These are phyloP conservation scores for Phytophthora boehmeriae DNA, from an alignment of 352 stramenopile genomes.

Conservation along the genomic window DNA sequence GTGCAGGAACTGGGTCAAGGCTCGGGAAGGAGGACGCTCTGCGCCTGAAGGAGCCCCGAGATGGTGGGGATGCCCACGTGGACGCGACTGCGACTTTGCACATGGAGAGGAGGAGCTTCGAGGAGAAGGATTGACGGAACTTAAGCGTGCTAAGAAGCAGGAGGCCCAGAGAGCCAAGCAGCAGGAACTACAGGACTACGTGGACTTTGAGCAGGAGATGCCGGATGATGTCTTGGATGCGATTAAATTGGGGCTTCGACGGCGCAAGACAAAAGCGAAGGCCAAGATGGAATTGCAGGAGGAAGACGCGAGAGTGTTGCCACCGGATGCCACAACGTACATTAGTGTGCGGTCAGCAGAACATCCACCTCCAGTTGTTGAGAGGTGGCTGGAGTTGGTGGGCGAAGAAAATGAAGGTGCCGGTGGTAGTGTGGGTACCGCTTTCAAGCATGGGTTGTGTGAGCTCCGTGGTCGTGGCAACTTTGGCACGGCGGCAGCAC, in stretches of 20 bases:
- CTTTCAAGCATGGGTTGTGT: constrained; percentile 74
- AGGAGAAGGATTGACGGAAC: constrained; percentile 64
- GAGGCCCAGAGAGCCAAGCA: constrained; percentile 62
- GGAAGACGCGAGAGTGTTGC: constrained; percentile 22
- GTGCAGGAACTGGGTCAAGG: constrained; percentile 76
- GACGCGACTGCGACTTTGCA: constrained; percentile 83
- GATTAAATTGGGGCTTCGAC: constrained; percentile 65
- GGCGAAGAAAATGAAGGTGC: constrained; percentile 34
- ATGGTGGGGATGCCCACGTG: constrained; percentile 86
- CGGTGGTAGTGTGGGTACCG: constrained; percentile 34
- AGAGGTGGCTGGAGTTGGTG: constrained; percentile 50
- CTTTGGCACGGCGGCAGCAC: constrained; percentile 77
- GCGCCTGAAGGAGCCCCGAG: constrained; percentile 56
- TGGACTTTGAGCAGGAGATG: constrained; percentile 77
- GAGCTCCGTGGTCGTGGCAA: constrained; percentile 76
- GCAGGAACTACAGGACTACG: constrained; percentile 64
- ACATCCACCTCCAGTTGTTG: constrained; percentile 24
- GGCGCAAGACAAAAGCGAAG: constrained; percentile 43
- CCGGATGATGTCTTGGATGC: constrained; percentile 70
- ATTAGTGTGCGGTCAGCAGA: constrained; percentile 33
- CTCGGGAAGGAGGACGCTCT: constrained; percentile 44
- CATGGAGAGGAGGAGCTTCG: constrained; percentile 82
- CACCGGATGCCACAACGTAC: constrained; percentile 37
- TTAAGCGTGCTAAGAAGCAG: constrained; percentile 77
- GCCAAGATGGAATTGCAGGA: constrained; percentile 29